Evolutionary conservation across 2,329 filamentous ascomycete genomes (phyloP).

Genomic region (Trichophaea hybrida): DNA sequence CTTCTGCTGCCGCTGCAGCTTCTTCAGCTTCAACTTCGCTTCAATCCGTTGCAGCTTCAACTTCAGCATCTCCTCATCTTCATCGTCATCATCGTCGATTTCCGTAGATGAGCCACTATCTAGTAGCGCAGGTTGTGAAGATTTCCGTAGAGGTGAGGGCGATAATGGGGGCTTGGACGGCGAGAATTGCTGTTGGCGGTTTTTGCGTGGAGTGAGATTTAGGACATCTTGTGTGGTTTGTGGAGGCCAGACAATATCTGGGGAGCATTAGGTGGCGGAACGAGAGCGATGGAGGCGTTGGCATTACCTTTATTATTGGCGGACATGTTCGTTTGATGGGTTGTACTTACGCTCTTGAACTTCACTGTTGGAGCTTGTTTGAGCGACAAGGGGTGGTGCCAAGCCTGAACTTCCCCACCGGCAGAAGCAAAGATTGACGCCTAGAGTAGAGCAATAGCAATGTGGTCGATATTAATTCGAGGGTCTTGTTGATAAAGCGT

Average conservation of each 20-base stretch:
- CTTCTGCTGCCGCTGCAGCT: slow-evolving; percentile 53
- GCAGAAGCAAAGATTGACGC: too few relatives aligned
- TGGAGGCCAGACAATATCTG: slow-evolving; percentile 43
- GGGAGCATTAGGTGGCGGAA: not conserved
- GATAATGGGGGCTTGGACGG: slow-evolving; percentile 42
- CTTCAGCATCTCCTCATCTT: slow-evolving; percentile 81
- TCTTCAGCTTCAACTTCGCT: slow-evolving; percentile 74
- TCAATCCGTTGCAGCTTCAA: slow-evolving; percentile 80
- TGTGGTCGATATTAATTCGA: too few relatives aligned
- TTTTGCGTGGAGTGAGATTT: slow-evolving; percentile 26
- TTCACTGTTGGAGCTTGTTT: too few relatives aligned
- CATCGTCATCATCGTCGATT: slow-evolving; percentile 38
- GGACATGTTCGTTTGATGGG: slow-evolving; percentile 8
- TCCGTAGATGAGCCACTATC: slow-evolving; percentile 7
- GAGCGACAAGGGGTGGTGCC: too few relatives aligned
- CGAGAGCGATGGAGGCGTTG: not conserved
- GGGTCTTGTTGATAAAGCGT: too few relatives aligned
- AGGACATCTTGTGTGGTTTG: slow-evolving; percentile 51
- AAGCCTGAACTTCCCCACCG: too few relatives aligned
- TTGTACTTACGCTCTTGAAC: too few relatives aligned
- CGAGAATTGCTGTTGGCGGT: not conserved
- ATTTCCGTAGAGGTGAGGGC: slow-evolving; percentile 47
- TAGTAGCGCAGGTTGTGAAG: slow-evolving; percentile 31
- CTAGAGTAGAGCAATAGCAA: too few relatives aligned
- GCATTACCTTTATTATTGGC: not conserved